A percentile compares a stretch with the other conserved stretches of the same genome.
Evolutionary conservation across 768 basidiomycete species (phyloP).

Genomic region (Boletellus ananiceps): DNA sequence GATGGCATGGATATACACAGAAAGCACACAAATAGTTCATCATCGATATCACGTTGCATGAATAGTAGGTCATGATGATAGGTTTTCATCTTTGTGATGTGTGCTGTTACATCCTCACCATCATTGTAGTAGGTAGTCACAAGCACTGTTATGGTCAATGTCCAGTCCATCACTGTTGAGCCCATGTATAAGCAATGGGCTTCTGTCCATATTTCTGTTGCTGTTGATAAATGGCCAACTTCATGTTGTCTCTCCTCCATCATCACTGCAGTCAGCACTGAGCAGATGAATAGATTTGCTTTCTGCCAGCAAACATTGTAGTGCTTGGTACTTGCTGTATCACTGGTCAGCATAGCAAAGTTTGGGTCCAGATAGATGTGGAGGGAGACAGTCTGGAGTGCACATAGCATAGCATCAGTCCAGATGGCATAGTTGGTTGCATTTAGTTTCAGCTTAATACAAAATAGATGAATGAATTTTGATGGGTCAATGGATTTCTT

Average conservation of each 20-base stretch:
- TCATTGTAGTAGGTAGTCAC: neutral
- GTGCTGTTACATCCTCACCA: neutral
- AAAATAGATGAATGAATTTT: neutral
- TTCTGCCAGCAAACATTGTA: neutral
- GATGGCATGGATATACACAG: conserved; percentile 14
- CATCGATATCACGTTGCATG: neutral
- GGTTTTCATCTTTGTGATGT: neutral
- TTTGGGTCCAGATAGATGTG: neutral
- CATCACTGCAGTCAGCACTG: neutral
- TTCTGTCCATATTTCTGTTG: neutral
- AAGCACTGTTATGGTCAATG: neutral
- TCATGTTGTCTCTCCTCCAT: neutral
- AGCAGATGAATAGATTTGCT: neutral
- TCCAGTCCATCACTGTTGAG: neutral
- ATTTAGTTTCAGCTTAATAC: neutral
- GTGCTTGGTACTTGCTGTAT: neutral
- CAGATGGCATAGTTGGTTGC: neutral
- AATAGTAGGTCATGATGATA: neutral
- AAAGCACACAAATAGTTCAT: conserved; percentile 6
- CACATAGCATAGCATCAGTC: neutral
- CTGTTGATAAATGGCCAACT: neutral
- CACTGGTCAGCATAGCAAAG: neutral
- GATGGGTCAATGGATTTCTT: neutral
- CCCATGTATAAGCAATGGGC: neutral
- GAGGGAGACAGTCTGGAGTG: neutral